Base-by-base conservation (phyloP, 176 grass and related monocot species). In the Panicum miliaceum region DNA sequence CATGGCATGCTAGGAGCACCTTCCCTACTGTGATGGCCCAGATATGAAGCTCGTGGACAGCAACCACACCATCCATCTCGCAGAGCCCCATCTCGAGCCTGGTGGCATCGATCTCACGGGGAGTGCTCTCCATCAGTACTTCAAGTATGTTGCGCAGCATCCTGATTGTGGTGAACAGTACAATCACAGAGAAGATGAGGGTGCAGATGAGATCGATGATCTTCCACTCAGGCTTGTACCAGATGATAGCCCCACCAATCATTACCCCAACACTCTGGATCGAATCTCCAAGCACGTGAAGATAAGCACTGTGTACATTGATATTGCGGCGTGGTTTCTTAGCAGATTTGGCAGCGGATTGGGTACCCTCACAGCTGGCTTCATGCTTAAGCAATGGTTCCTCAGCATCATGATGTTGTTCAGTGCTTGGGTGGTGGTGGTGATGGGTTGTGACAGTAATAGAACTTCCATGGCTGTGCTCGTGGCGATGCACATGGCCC, bases 221-320 rank as follows among this genome's bases (percentile, higher is more conserved):
- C 88, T 99, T 99, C 93, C 91, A 96, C 48, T 99, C 93, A 0
- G 97, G 97, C 75, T 99, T 99, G 86, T 99, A 99, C 97, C 97
- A 99, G 80, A 99, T 99, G 72, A 96, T 56, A 78, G 84, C 97
- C n/a, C 97, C 97, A 75, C 97, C 93, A 22, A 96, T 86, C 97
- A 99, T 99, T 7, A 99, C 97, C 4, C 97, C 97, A 0, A 98
- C 59, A 71, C 96, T 98, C 67, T 98, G 96, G 79, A 98, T 86
- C 7, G 96, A 98, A 70, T 98, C 96, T 14, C 96, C 96, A 20
- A 98, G 78, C 2, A 96, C 91, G 13, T 98, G 96, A 50, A 99
- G 81, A 81, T 96, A 99, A 46, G 97, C 97, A 72, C 97, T 99
- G 77, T 99, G 97, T 36, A 99, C 93, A 53, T 99, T 99, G 78